Percentiles rank a stretch among this genome's conserved stretches.
phyloP scores from a whole-genome alignment of 106 monocot genomes.

The Chionographis japonica region DNA sequence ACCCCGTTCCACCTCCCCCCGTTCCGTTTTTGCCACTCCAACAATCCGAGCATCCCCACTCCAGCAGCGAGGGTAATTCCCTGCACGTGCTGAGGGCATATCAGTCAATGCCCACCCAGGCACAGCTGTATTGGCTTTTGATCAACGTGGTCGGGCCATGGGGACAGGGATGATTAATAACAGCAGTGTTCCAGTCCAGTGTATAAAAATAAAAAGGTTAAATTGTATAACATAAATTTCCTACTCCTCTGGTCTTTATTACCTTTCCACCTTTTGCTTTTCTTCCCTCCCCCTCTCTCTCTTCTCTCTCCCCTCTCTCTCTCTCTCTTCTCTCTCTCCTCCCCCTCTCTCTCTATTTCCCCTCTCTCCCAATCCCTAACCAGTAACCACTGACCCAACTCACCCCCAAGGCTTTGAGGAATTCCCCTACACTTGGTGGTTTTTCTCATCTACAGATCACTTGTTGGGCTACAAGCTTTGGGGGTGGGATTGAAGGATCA shows the following conservation, averaged over 20 bases:
- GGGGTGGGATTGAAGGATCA: not conserved
- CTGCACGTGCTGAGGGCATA: not conserved
- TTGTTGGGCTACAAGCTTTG: not conserved
- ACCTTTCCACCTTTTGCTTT: slow-evolving; percentile 1
- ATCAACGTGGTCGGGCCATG: not conserved
- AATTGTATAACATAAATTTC: not conserved
- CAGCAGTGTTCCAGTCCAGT: not conserved
- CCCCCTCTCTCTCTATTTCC: not conserved
- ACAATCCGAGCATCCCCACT: too few relatives aligned
- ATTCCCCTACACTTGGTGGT: not conserved
- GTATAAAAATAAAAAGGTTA: not conserved
- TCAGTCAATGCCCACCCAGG: not conserved
- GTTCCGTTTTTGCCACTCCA: too few relatives aligned
- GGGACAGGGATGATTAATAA: slow-evolving; percentile 1
- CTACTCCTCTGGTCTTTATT: not conserved
- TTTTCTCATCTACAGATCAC: not conserved
- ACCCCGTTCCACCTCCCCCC: too few relatives aligned
- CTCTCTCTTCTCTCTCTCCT: not conserved
- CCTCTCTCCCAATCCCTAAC: slow-evolving; percentile 8
- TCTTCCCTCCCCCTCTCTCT: not conserved
- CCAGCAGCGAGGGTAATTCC: too few relatives aligned
- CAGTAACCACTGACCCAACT: slow-evolving; percentile 9
- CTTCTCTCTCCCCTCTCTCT: not conserved
- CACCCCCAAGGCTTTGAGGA: not conserved
- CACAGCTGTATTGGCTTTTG: not conserved